Conservation (phyloP, 139 green algal genomes). For the Micromonas commoda region DNA sequence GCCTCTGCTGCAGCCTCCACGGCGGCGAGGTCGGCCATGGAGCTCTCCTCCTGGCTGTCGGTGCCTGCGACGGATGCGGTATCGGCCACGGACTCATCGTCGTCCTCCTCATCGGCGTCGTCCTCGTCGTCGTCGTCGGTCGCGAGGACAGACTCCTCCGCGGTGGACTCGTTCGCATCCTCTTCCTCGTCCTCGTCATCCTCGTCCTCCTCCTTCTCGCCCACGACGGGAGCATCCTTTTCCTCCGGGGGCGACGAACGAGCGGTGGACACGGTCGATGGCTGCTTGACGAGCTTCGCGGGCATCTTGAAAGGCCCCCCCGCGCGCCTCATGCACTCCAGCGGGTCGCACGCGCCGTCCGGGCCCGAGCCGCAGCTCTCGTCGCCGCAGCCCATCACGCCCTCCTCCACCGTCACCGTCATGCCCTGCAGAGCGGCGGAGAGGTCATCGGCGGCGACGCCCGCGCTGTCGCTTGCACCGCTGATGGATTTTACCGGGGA, state of each 20-base stretch:
- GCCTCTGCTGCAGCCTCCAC: background rate
- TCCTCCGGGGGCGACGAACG: too few species aligned
- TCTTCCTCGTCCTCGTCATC: background rate
- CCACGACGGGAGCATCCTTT: too few species aligned
- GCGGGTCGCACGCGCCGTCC: background rate
- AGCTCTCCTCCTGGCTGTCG: background rate
- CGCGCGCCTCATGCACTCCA: background rate
- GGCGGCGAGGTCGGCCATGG: too few species aligned
- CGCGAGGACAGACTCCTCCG: too few species aligned
- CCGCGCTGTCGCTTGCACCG: background rate
- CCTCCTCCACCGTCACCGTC: background rate
- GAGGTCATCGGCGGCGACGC: background rate
- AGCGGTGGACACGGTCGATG: too few species aligned
- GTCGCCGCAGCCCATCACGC: background rate
- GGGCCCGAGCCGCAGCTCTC: background rate
- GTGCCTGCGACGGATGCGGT: background rate
- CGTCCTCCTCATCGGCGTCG: background rate
- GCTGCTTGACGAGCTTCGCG: background rate
- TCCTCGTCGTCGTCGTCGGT: background rate
- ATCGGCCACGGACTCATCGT: background rate
- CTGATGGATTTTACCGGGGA: too few species aligned
- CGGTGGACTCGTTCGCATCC: slow-evolving; percentile 2
- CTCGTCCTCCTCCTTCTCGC: background rate
- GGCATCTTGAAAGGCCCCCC: background rate
- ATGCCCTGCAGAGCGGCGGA: background rate